phyloP scores from a whole-genome alignment of 2,329 filamentous ascomycete genomes.

The Beauveria caledonica region DNA sequence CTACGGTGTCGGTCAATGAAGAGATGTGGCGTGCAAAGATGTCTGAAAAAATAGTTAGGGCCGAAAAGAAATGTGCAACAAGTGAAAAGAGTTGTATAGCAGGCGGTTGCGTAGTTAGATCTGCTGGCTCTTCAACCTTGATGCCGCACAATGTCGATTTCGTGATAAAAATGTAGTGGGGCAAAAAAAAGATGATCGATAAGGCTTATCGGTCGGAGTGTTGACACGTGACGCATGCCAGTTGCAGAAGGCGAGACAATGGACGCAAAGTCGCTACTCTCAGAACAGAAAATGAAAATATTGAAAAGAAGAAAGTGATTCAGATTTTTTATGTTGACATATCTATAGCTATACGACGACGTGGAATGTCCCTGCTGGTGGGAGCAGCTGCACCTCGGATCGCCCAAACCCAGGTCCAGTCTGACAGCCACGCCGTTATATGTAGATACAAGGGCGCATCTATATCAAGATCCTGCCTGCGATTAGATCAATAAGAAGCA shows the following conservation, averaged over 20 bases:
- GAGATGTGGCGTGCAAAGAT: not conserved
- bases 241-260: not conserved
- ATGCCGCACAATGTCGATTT: conserved; percentile 6
- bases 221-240: conserved; percentile 3
- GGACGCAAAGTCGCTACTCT: not conserved
- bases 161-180: conserved; percentile 3
- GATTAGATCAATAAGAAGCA: no score
- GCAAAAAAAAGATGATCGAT: conserved; percentile 10
- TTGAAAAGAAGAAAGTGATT: no score
- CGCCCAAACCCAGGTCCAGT: no score
- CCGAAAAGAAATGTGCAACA: not conserved
- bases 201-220: not conserved
- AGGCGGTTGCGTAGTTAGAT: not conserved
- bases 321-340: no score
- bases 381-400: no score
- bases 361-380: no score
- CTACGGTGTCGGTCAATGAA: no score
- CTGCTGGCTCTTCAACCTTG: not conserved
- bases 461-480: no score
- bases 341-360: no score
- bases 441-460: no score
- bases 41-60: rapidly evolving
- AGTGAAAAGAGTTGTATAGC: not conserved
- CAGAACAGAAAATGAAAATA: not conserved
- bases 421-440: no score